Evolutionary conservation across 345 rosid genomes (phyloP), one percentile per base, ranked within the genome.

Genomic region (Rhodomyrtus tomentosa): DNA sequence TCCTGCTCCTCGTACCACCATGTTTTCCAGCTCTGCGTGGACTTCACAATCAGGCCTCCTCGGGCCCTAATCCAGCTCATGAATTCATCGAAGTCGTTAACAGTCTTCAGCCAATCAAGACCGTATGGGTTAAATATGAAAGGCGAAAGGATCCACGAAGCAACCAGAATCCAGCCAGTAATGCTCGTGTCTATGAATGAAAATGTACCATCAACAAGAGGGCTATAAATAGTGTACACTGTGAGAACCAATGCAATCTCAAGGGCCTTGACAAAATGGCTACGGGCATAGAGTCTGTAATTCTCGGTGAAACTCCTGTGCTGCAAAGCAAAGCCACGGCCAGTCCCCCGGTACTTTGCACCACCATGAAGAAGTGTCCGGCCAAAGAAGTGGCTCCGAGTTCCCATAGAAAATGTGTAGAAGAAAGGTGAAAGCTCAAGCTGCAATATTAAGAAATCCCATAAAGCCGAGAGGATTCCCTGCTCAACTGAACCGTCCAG

Each of bases 391-490:
- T 90, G 92, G 15, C 89, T 62, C 16, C 89, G 88, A 27, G 91
- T 87, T 85, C 90, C 92, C 92, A 90, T 88, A 80, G 92, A 90
- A 81, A 90, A 90, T 18, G 92, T 88, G 86, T 90, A 90, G 74
- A 88, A 90, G 53, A 90, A 82, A 45, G 90, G 86, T 32, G 92
- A 90, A 38, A 90, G 88, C 89, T 90, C 88, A 55, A 90, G 88
- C 87, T 90, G 91, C 90, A 87, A 85, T 5, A 87, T 81, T 49
- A 90, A 81, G 83, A 90, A 90, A 82, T 90, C 91, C 90, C 90
- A 88, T 22, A 87, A 81, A 84, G 91, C 91, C 62, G 87, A 85
- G 72, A 86, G 84, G 83, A 88, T 84, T 18, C 91, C 91, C 0
- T 85, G 88, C 87, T 90, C 91, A 42, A 90, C 86, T 72, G 91